Base-by-base conservation (phyloP, 805 yeast species). In the Scheffersomyces ergatensis region DNA sequence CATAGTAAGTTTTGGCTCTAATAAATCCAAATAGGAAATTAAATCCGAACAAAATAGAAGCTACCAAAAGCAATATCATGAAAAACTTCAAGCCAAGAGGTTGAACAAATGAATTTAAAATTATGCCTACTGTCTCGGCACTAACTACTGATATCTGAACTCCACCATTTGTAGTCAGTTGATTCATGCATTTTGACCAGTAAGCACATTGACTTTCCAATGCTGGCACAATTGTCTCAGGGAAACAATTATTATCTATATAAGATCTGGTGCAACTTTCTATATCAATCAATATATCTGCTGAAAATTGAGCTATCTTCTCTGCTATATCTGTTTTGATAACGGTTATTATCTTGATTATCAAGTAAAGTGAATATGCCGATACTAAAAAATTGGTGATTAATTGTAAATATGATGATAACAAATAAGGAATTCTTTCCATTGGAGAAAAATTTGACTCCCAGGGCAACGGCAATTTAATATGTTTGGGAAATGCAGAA, bases 21-120 rank as follows among this genome's bases (percentile, higher is more conserved):
- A 83, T 64, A 47, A 80, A 85, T 0, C 90, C 90, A 55, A 82
- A 77, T 2, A 78, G 59, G 46, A 84, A 80, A 54, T 85, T 85
- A 20, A 82, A 74, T 3, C 76, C 67, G 54, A 82, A 84, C 15
- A 76, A 54, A 64, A 78, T 63, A 14, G 15, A 14, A n/a, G 72
- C 63, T 0, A 70, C 50, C 9, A 72, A 62, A 8, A 70, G 47
- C 3, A 68, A 48, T 11, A 77, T 52, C 3, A 70, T 25, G 34
- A 81, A 65, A 15, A 84, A 77, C 54, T 83, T 81, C 46, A 74
- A 61, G 3, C 87, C 82, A 33, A 85, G 70, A 0, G 89, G 89
- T 47, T 84, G 87, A 15, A 84, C 67, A 40, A 85, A 66, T 0
- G 83, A 76, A 50, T 83, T 82, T 9, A 83, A 49, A 13, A 84